Conservation (phyloP, 768 basidiomycete species). For the Clitopilus hobsonii region DNA sequence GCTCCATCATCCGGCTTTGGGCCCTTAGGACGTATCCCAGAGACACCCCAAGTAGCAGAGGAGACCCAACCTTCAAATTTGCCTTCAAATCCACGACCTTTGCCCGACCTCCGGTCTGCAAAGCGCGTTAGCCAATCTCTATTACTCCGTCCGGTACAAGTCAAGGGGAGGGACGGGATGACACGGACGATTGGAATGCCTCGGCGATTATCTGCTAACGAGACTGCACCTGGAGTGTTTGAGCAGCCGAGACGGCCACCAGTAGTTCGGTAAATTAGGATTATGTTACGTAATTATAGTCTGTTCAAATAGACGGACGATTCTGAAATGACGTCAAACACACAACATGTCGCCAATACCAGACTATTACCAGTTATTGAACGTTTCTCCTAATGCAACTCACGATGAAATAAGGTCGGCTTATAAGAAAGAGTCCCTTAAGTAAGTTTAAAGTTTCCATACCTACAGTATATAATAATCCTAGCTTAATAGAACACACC, state of each 20-base stretch:
- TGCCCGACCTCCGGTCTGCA: neutral
- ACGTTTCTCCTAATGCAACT: conserved; percentile 50
- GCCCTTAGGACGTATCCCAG: neutral
- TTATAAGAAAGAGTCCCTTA: conserved; percentile 77
- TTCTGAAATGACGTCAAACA: neutral
- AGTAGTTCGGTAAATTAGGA: conserved; percentile 7
- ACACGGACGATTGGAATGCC: neutral
- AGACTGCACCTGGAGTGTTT: conserved; percentile 20
- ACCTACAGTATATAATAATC: conserved; percentile 12
- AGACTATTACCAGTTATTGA: conserved; percentile 72
- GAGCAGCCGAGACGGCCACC: conserved; percentile 38
- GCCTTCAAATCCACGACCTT: too few species aligned
- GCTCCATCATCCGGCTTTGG: neutral
- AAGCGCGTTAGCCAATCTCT: neutral
- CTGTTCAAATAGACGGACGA: neutral
- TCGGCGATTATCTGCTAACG: conserved; percentile 4
- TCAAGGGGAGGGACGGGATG: neutral
- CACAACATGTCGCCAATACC: conserved; percentile 82
- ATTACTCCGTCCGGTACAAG: neutral
- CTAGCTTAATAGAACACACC: conserved; percentile 65
- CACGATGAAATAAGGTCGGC: conserved; percentile 71
- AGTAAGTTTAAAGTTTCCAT: conserved; percentile 27
- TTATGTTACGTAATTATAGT: neutral
- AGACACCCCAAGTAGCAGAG: neutral
- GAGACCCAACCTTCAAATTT: too few species aligned